Conservation (phyloP, 2,329 filamentous ascomycete species). For the Fusarium illudens region DNA sequence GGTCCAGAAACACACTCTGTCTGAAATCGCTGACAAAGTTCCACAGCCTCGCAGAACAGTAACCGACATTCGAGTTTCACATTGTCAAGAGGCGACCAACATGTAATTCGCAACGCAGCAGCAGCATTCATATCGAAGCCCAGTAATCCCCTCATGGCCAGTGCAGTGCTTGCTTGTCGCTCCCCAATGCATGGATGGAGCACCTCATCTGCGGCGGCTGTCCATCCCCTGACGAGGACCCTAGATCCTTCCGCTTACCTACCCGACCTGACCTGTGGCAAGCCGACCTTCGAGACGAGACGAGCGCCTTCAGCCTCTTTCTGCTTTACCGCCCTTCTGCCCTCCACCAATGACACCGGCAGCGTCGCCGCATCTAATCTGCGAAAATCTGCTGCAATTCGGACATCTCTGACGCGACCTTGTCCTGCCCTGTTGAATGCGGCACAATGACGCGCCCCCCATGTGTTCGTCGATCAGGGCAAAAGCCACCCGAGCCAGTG, state of each 20-base stretch:
- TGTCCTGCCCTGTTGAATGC: slow-evolving; percentile 3
- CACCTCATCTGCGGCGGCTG: slow-evolving; percentile 19
- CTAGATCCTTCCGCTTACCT: slow-evolving; percentile 23
- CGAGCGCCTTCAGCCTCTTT: not conserved
- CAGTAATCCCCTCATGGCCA: slow-evolving; percentile 33
- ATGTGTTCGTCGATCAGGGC: slow-evolving; percentile 14
- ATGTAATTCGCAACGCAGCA: not conserved
- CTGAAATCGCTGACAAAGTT: slow-evolving; percentile 11
- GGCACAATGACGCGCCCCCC: slow-evolving; percentile 19
- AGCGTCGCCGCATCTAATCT: slow-evolving; percentile 25
- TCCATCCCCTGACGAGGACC: slow-evolving; percentile 16
- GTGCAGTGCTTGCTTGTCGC: too few species aligned
- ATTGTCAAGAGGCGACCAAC: not conserved
- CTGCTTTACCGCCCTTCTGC: not conserved
- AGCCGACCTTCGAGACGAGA: not conserved
- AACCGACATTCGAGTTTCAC: slow-evolving; percentile 5
- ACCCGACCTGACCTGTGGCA: not conserved
- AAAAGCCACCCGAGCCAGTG: not conserved
- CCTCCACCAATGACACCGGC: slow-evolving; percentile 25
- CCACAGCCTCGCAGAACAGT: not conserved
- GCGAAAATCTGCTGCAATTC: slow-evolving; percentile 14
- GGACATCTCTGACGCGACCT: not conserved
- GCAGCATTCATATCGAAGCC: not conserved
- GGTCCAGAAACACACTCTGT: slow-evolving; percentile 3
- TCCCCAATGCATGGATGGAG: slow-evolving; percentile 15